These are phyloP conservation scores for Calcarisporium arbuscula DNA, from an alignment of 2,329 filamentous ascomycete genomes.

Conservation along the genomic window DNA sequence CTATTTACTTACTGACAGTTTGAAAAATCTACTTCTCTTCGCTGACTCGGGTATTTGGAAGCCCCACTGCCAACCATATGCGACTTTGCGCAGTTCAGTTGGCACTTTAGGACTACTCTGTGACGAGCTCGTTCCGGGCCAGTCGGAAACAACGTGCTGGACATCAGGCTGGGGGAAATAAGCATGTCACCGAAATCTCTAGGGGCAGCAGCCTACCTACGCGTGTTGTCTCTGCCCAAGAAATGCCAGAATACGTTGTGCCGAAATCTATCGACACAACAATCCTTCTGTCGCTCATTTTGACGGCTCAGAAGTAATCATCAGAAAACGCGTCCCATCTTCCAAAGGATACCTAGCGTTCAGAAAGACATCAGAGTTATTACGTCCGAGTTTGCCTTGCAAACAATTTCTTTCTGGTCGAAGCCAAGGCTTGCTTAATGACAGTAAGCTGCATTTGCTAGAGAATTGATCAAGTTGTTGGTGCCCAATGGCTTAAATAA, in stretches of 20 bases:
- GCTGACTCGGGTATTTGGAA: slow-evolving; percentile 39
- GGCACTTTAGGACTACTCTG: slow-evolving; percentile 40
- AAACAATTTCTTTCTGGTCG: too few relatives aligned
- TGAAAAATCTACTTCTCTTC: slow-evolving; percentile 37
- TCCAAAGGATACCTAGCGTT: too few relatives aligned
- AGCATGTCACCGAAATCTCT: slow-evolving; percentile 11
- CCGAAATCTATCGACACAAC: slow-evolving; percentile 51
- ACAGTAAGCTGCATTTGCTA: too few relatives aligned
- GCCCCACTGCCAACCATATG: slow-evolving; percentile 41
- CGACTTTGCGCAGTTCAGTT: slow-evolving; percentile 38
- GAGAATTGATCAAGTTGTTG: too few relatives aligned
- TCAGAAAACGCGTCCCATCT: too few relatives aligned
- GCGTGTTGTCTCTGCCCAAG: slow-evolving; percentile 39
- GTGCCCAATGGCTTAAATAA: too few relatives aligned
- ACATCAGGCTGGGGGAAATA: slow-evolving; percentile 28
- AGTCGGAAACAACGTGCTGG: slow-evolving; percentile 35
- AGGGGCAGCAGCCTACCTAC: slow-evolving; percentile 18
- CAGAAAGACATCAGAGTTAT: too few relatives aligned
- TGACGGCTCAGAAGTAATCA: too few relatives aligned
- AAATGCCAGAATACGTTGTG: slow-evolving; percentile 50
- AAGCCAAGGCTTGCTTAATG: too few relatives aligned
- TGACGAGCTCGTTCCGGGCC: slow-evolving; percentile 31
- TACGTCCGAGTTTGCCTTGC: too few relatives aligned
- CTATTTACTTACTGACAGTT: slow-evolving; percentile 32
- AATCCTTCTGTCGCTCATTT: slow-evolving; percentile 32